Base-by-base conservation (phyloP, 306 rosid species). In the Arachis stenosperma region DNA sequence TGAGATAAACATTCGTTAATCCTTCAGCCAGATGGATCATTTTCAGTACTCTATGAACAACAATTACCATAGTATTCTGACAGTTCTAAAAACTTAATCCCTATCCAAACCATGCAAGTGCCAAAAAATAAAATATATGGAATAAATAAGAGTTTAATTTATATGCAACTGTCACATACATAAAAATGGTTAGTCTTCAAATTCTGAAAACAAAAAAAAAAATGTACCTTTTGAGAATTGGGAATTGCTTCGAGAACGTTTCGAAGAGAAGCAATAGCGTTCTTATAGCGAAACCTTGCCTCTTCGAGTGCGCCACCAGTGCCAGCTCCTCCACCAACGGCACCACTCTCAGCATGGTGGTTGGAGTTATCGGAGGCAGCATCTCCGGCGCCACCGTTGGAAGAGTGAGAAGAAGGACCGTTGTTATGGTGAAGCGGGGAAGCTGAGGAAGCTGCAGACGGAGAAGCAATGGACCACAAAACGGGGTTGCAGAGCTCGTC, bases 401-500 rank as follows among this genome's bases (percentile, higher is more conserved):
- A 61, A 54, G 92, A 75, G 15, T 48, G 54, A 14, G 54, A 48
- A 6, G 54, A 48, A 10, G 54, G 54, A 14, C 54, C 54, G 54
- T 48, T 48, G 54, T 11, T 48, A 10, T 48, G 54, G 54, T 48
- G 54, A 42, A 60, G 83, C 9, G 85, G 66, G 1, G 84, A 2
- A 8, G 54, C 14, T 2, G 54, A 11, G 6, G 79, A 59, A 40
- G 86, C 17, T 6, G 86, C 17, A 5, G 85, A 55, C 36, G 84
- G 43, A 47, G 86, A 70, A 70, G 92, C 81, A 61, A 90, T 84
- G 69, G 91, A 81, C 97, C 99, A 95, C 42, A 91, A 78, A 7
- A 85, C 57, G 15, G 98, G 97, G 77, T 91, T 91, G 81, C 98
- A 89, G 71, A 95, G 98, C 78, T 90, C 98, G 75, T 95, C 97